Evolutionary conservation across 176 grass and related monocot genomes (phyloP), one percentile per base, ranked within the genome.

Genomic region (Chloris gayana): DNA sequence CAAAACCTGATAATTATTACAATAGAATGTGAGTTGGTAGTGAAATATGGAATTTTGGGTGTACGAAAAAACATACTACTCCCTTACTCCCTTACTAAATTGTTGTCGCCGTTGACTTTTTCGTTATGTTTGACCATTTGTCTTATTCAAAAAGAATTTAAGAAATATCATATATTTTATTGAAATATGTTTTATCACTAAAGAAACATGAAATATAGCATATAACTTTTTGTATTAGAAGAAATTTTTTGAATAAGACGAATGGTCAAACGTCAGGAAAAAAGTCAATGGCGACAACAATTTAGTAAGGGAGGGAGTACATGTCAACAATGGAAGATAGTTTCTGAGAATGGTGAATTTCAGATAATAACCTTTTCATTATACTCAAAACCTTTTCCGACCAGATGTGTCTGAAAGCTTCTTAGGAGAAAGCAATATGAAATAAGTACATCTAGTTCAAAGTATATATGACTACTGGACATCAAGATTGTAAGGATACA

Each of bases 401-500:
- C 45, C 86, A 89, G 88, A 69, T 91, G 53, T 70, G 95, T 91
- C 95, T 98, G 74, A 6, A 47, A 63, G 69, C 78, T 91, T 88
- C 13, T 94, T 66, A 94, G 86, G 70, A 88, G 58, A 87, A 41
- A 85, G 61, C 84, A 90, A 70, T 71, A 42, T 56, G 29, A 90
- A 91, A 92, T 71, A 78, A 62, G 41, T 39, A 44, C 14, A 46
- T 73, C 22, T 77, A 64, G 17, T 37, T 67, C 46, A 78, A 85
- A 60, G 57, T 67, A 60, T 24, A 21, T 21, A 35, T 82, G 5
- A 2, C 44, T 7, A 86, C 62, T 32, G 33, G 66, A 58, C 67
- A 77, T 25, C 15, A 74, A 26, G 10, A 53, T 73, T 31, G n/a
- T 81, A 88, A 88, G 95, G 95, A 98, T 98, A 98, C 95, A 53